These are phyloP conservation scores for Gentiana dahurica DNA, from an alignment of 257 asterid genomes.

Conservation along the genomic window DNA sequence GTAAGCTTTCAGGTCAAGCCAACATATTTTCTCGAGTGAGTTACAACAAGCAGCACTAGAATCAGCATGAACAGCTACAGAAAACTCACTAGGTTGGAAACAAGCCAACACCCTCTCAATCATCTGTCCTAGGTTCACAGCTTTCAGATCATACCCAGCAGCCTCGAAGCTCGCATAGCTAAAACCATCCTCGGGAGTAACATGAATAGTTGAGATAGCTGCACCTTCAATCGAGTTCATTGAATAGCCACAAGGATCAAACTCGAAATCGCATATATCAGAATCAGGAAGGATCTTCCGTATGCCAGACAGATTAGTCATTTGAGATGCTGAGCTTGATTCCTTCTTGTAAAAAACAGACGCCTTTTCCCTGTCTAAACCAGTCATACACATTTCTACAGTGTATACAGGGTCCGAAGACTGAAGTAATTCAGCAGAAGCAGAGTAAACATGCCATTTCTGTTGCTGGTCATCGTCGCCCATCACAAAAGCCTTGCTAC, in stretches of 20 bases:
- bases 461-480: constrained; percentile 31
- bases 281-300: constrained; percentile 59
- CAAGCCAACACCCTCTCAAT: constrained; percentile 58
- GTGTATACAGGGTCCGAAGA: constrained; percentile 33
- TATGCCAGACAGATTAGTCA: constrained; percentile 70
- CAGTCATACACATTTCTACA: constrained; percentile 87
- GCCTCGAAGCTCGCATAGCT: constrained; percentile 86
- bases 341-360: constrained; percentile 54
- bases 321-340: constrained; percentile 44
- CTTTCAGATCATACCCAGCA: constrained; percentile 54
- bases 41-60: constrained; percentile 11
- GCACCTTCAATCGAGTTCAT: constrained; percentile 64
- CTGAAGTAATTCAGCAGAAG: constrained; percentile 27
- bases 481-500: constrained; percentile 60
- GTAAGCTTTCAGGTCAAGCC: constrained; percentile 36
- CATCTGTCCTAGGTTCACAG: constrained; percentile 25
- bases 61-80: constrained; percentile 44
- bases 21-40: constrained; percentile 18
- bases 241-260: constrained; percentile 85
- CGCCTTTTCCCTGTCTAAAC: constrained; percentile 48
- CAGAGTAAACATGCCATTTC: constrained; percentile 71
- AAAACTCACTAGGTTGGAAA: constrained; percentile 50
- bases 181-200: constrained; percentile 82
- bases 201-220: constrained; percentile 60
- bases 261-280: constrained; percentile 62